Evolutionary conservation across 2,329 filamentous ascomycete genomes (phyloP).

Genomic region (Aspergillus quadrilineatus): DNA sequence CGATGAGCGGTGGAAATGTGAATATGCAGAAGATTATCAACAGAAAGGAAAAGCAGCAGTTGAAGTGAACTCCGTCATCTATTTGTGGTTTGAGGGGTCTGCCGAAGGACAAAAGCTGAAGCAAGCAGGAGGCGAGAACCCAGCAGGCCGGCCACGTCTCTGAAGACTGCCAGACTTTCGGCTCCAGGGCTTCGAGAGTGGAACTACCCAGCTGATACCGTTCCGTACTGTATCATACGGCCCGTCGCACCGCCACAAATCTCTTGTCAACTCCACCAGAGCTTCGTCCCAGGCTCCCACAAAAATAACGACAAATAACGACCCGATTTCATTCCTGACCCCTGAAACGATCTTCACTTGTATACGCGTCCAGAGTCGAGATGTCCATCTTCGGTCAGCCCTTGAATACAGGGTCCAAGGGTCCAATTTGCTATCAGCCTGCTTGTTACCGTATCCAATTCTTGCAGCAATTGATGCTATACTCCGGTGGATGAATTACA

Average conservation of each 20-base stretch:
- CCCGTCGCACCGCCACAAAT: conserved; percentile 23
- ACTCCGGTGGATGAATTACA: not conserved
- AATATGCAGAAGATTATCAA: conserved; percentile 6
- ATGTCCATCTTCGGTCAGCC: not conserved
- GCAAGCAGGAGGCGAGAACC: conserved; percentile 8
- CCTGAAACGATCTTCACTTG: conserved; percentile 18
- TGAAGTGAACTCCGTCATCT: conserved; percentile 11
- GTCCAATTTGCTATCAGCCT: not conserved
- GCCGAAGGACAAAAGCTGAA: conserved; percentile 5
- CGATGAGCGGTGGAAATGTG: conserved; percentile 4
- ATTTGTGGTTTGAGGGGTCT: conserved; percentile 6
- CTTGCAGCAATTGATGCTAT: not conserved
- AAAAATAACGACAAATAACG: conserved; percentile 7
- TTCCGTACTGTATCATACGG: not conserved
- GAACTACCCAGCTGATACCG: not conserved
- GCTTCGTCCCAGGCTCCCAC: conserved; percentile 13
- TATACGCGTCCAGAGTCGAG: not conserved
- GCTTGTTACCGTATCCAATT: not conserved
- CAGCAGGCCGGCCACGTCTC: conserved; percentile 2
- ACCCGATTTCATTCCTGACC: conserved; percentile 9
- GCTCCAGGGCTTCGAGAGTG: not conserved
- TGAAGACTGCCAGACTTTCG: not conserved
- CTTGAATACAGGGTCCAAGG: not conserved
- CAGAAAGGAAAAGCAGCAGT: conserved; percentile 7
- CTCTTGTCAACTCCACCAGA: conserved; percentile 19